Conservation (phyloP, 495 filamentous ascomycete genomes). For the Daldinia decipiens region DNA sequence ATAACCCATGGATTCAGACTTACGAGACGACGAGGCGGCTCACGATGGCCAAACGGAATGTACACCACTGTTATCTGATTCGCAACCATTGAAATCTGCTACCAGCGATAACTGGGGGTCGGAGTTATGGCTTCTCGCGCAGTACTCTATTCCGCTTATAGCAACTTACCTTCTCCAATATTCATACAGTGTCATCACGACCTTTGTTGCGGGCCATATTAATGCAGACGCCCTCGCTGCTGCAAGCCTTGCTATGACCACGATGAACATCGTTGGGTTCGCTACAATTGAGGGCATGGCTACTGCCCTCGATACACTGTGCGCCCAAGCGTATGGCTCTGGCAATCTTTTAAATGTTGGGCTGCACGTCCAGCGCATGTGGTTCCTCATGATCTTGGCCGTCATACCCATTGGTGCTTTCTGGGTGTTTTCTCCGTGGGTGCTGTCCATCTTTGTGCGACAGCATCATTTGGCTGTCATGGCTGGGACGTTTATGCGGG, state of each 20-base stretch:
- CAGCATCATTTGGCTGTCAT: constrained; percentile 67
- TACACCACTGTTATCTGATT: constrained; percentile 27
- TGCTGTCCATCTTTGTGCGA: constrained; percentile 71
- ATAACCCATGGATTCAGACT: constrained; percentile 16
- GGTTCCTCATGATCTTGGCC: constrained; percentile 69
- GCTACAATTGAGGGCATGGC: constrained; percentile 77
- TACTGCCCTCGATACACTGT: constrained; percentile 79
- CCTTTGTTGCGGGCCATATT: constrained; percentile 74
- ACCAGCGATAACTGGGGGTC: constrained; percentile 26
- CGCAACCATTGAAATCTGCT: constrained; percentile 6
- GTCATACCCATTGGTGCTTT: constrained; percentile 72
- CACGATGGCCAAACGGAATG: constrained; percentile 10
- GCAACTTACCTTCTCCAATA: constrained; percentile 80
- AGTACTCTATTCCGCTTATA: constrained; percentile 73
- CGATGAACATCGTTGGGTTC: constrained; percentile 74
- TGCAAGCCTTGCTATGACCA: constrained; percentile 51
- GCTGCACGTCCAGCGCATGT: constrained; percentile 77
- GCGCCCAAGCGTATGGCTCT: constrained; percentile 79
- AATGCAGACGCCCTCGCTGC: constrained; percentile 72
- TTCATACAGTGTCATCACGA: constrained; percentile 74
- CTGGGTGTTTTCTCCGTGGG: constrained; percentile 70
- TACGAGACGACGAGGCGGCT: constrained; percentile 13
- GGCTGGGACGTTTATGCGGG: constrained; percentile 73
- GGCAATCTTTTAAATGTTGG: constrained; percentile 75
- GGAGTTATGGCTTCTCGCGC: constrained; percentile 52